Evolutionary conservation across 768 basidiomycete species (phyloP), one percentile per base, ranked within the genome.

Genomic region (Psilocybe azurescens): DNA sequence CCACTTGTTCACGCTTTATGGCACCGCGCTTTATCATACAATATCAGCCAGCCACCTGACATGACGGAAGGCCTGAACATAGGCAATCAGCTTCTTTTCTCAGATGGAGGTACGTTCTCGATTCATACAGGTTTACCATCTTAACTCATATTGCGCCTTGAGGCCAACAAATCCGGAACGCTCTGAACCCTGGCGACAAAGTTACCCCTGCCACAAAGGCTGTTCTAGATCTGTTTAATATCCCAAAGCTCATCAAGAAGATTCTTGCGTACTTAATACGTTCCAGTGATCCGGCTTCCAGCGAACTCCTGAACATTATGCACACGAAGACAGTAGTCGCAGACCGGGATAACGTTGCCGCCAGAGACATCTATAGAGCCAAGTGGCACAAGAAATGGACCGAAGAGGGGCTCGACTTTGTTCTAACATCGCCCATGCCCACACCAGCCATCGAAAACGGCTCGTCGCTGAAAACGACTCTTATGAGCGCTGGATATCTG

Each of bases 401-500:
- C 13, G 76, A 78, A 60, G 78, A 78, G 74, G 81, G 82, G 5
- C 73, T 90, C 3, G 89, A 91, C 71, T 89, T 86, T 70, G 75
- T 89, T 20, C 72, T 88, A 56, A 89, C 83, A 2, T 87, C 86
- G 5, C 86, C 86, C 11, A 83, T 86, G 65, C 79, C 86, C n/a
- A 74, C 86, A 47, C 86, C 89, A 2, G 89, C 89, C 0, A 73
- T 88, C 20, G 80, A 82, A 48, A 80, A 86, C 55, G 79, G 81
- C 1, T 80, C 79, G 3, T 83, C 81, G 66, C 78, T 74, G 66
- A 81, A 81, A 62, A 81, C 82, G n/a, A 82, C 83, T 14, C 77
- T 86, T 67, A 80, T 84, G 73, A 84, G 86, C 48, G 84, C 85
- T 7, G 84, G 83, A 6, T 89, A 89, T 69, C 86, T 88, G 0